Base-by-base conservation (phyloP, 805 yeast species). In the Candida pini region DNA sequence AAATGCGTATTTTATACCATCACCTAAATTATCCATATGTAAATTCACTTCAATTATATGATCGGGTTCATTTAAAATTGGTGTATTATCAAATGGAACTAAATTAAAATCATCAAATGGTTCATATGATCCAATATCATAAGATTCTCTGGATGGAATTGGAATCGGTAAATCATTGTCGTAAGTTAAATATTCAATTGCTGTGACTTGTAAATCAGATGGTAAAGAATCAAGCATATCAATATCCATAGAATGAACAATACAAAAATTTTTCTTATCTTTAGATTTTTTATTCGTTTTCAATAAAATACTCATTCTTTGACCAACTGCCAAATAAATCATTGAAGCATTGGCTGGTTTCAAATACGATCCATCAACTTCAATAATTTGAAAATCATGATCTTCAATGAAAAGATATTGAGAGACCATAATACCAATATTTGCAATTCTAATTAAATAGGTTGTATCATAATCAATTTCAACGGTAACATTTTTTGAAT, bases 1-100 rank as follows among this genome's bases (percentile, higher is more conserved):
- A 53, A 81, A 76, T 5, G 92, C 89, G 51, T 83, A 83, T 45
- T 75, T 79, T 31, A 81, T 67, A 45, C 92, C 94, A 49, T 83
- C 77, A 18, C 78, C 84, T 37, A 83, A 63, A 46, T 76, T 79
- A 13, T 71, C 75, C 89, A 80, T 81, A 36, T 63, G 66, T 42
- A 79, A 73, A 49, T 69, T 74, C 42, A 78, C 66, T 18, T 68
- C 72, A 39, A 79, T 73, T 43, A 66, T 76, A 38, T 70, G 66
- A 56, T 83, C 90, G 15, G 83, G 72, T 21, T 76, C 78, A 9
- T 71, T 73, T 6, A 65, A 63, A n/a, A 77, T 40, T 15, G 67
- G 65, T 9, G 48, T 48, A 7, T 61, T 53, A 4, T 56, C 55
- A 2, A 57, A 38, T 0, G 81, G 76, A n/a, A 32, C 38, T 41